These are phyloP conservation scores for Gracilaria gracilis DNA, from an alignment of 23 red algal species.

Conservation along the genomic window DNA sequence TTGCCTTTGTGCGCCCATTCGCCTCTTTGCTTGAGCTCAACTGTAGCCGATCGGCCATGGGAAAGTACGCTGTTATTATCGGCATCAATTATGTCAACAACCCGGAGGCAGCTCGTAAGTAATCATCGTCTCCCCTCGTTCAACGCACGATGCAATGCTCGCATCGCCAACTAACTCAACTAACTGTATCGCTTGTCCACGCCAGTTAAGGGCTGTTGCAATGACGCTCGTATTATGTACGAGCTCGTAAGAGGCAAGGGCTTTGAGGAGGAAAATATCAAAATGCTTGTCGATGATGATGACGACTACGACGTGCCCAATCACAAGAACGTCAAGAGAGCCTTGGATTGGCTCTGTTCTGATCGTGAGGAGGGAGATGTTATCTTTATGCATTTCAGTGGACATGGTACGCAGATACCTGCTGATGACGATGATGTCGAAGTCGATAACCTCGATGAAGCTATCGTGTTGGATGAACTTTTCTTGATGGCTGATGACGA, in stretches of 20 bases:
- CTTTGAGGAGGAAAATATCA: constrained; percentile 80
- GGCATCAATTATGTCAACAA: constrained; percentile 75
- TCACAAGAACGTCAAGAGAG: constrained; percentile 75
- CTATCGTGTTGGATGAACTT: constrained; percentile 73
- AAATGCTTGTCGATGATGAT: constrained; percentile 83
- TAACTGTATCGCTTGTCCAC: neutral
- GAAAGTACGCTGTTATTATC: constrained; percentile 79
- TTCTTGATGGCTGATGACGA: constrained; percentile 88
- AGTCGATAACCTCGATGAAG: constrained; percentile 76
- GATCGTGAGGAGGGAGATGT: constrained; percentile 67
- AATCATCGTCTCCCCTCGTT: neutral
- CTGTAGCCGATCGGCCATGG: constrained; percentile 20
- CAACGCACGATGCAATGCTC: neutral
- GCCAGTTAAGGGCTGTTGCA: constrained; percentile 76
- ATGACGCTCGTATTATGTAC: constrained; percentile 71
- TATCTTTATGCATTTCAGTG: constrained; percentile 79
- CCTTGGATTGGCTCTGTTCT: constrained; percentile 74
- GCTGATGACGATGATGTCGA: constrained; percentile 83
- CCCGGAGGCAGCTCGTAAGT: constrained; percentile 74
- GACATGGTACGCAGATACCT: constrained; percentile 87
- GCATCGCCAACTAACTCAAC: neutral
- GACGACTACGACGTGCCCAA: constrained; percentile 57
- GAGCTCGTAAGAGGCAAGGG: constrained; percentile 69
- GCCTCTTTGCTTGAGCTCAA: neutral
- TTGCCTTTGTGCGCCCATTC: neutral